phyloP scores from a whole-genome alignment of 2,329 filamentous ascomycete genomes.

The Sporothrix pallida region DNA sequence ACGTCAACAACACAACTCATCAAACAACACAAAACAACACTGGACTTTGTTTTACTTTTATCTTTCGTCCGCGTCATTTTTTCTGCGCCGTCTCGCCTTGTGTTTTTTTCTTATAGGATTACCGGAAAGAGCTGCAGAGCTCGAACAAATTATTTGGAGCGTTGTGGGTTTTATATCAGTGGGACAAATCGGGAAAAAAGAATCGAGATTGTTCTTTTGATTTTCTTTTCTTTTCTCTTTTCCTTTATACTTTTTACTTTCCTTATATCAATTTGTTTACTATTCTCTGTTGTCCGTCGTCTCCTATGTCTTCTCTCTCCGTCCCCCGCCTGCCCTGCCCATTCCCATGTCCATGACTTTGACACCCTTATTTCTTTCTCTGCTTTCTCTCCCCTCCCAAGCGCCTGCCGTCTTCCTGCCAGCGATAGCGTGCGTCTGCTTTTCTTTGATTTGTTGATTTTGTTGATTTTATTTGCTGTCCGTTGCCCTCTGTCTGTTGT shows the following conservation, averaged over 20 bases:
- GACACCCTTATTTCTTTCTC: background rate
- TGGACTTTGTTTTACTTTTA: background rate
- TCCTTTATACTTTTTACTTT: too few relatives aligned
- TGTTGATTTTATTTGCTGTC: background rate
- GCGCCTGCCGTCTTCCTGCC: background rate
- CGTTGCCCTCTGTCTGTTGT: background rate
- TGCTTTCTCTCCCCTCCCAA: background rate
- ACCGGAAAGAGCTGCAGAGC: constrained; percentile 27
- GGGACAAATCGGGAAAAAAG: background rate
- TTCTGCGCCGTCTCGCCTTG: too few relatives aligned
- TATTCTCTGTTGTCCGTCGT: background rate
- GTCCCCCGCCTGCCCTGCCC: too few relatives aligned
- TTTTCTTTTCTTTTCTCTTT: background rate
- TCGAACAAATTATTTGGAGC: background rate
- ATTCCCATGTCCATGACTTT: background rate
- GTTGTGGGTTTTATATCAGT: too few relatives aligned
- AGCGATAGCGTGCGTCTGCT: constrained; percentile 13
- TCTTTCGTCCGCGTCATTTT: background rate
- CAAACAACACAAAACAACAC: background rate
- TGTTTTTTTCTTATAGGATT: constrained; percentile 19
- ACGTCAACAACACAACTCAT: background rate
- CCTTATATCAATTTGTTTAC: background rate
- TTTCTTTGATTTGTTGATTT: background rate
- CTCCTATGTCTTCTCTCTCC: background rate
- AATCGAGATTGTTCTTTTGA: background rate